Conservation (phyloP, 1,284 basidiomycete genomes). For the Mycena citricolor region DNA sequence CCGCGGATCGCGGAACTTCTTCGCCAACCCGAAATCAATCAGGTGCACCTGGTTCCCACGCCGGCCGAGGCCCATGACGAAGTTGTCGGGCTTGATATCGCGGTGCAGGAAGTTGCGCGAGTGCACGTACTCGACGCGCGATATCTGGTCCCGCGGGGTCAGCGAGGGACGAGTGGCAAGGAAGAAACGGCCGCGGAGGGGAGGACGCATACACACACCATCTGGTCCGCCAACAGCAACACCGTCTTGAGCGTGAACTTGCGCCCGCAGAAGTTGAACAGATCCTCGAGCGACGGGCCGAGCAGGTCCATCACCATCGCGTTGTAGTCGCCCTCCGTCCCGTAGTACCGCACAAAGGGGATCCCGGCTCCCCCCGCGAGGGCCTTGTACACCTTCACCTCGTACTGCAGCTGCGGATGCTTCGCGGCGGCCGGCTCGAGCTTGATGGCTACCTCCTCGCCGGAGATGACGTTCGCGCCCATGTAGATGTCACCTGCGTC, state of each 20-base stretch:
- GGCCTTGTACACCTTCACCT: slow-evolving; percentile 89
- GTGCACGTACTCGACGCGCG: too few species aligned
- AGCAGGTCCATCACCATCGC: slow-evolving; percentile 96
- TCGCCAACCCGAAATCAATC: slow-evolving; percentile 89
- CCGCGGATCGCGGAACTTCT: slow-evolving; percentile 77
- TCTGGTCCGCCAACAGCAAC: slow-evolving; percentile 87
- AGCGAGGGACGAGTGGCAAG: too few species aligned
- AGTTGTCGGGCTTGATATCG: slow-evolving; percentile 93
- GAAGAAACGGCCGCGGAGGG: too few species aligned
- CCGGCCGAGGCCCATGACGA: slow-evolving; percentile 90
- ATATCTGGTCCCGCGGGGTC: slow-evolving; percentile 32
- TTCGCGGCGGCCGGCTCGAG: slow-evolving; percentile 80
- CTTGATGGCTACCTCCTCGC: slow-evolving; percentile 97
- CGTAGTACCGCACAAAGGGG: slow-evolving; percentile 94
- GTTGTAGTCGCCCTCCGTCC: slow-evolving; percentile 93
- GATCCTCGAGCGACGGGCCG: slow-evolving; percentile 90
- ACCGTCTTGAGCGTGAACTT: slow-evolving; percentile 94
- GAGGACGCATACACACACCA: too few species aligned
- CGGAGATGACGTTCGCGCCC: slow-evolving; percentile 92
- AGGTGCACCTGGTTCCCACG: slow-evolving; percentile 90
- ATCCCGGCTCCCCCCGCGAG: slow-evolving; percentile 92
- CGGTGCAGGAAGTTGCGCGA: slow-evolving; percentile 93
- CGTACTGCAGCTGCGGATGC: slow-evolving; percentile 68
- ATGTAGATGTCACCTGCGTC: slow-evolving; percentile 90
- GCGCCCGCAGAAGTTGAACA: slow-evolving; percentile 94